A percentile compares a stretch with the other conserved stretches of the same genome.
These are phyloP conservation scores for Crucibulum laeve DNA, from an alignment of 768 basidiomycete species.

Conservation along the genomic window DNA sequence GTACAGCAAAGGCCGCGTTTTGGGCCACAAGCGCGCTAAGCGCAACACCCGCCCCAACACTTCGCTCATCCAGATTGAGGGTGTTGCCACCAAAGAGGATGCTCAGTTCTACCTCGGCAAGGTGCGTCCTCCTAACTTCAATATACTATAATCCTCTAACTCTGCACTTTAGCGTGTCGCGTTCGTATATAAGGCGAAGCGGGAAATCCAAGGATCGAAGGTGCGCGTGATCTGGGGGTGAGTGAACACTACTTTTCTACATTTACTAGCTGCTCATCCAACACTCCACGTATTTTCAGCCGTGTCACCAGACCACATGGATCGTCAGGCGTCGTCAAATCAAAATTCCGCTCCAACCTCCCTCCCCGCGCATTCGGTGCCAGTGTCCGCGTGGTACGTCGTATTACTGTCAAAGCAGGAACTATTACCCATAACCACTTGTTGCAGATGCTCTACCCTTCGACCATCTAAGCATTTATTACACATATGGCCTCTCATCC, in stretches of 20 bases:
- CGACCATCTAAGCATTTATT: slow-evolving; percentile 59
- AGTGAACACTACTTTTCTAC: slow-evolving; percentile 19
- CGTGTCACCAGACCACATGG: slow-evolving; percentile 94
- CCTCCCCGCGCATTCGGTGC: slow-evolving; percentile 95
- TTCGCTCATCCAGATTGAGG: slow-evolving; percentile 95
- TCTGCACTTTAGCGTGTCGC: slow-evolving; percentile 71
- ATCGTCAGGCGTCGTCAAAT: slow-evolving; percentile 91
- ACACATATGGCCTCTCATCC: slow-evolving; percentile 27
- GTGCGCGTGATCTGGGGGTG: slow-evolving; percentile 99
- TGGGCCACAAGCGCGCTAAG: slow-evolving; percentile 98
- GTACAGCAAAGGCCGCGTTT: slow-evolving; percentile 93
- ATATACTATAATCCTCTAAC: background rate
- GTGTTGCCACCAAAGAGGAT: slow-evolving; percentile 89
- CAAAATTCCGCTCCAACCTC: slow-evolving; percentile 94
- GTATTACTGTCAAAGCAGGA: background rate
- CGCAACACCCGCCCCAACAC: slow-evolving; percentile 96
- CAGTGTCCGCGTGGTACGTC: slow-evolving; percentile 81
- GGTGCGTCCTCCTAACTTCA: slow-evolving; percentile 41
- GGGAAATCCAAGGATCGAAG: slow-evolving; percentile 90
- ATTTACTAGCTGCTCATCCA: background rate
- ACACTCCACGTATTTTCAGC: slow-evolving; percentile 30
- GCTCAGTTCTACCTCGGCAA: slow-evolving; percentile 99
- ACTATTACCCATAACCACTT: background rate
- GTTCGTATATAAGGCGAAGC: slow-evolving; percentile 97
- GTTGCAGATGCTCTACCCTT: slow-evolving; percentile 87